Evolutionary conservation across 2,329 filamentous ascomycete species (phyloP).

Genomic region (Zasmidium angulare): DNA sequence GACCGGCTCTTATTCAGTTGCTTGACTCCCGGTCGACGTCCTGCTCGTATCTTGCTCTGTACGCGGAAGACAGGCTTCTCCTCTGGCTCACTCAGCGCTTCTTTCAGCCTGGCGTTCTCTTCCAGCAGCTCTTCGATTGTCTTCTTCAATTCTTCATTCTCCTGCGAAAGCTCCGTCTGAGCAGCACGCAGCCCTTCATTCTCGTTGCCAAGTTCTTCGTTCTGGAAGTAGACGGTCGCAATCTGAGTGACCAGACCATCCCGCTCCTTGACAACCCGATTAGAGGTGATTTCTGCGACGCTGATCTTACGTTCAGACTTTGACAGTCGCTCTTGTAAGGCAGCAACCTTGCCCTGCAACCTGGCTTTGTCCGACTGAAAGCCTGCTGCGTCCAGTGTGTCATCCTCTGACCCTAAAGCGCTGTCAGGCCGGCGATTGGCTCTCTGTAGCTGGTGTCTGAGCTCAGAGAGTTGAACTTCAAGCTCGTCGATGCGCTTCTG

Average conservation of each 20-base stretch:
- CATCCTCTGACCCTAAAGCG: constrained; percentile 48
- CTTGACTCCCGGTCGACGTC: not conserved
- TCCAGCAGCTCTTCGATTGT: constrained; percentile 40
- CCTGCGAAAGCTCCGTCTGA: constrained; percentile 66
- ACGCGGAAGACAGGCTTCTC: not conserved
- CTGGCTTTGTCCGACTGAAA: constrained; percentile 56
- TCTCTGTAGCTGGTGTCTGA: constrained; percentile 49
- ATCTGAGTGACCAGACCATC: constrained; percentile 65
- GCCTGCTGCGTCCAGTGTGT: constrained; percentile 38
- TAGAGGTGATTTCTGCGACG: constrained; percentile 63
- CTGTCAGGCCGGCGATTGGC: constrained; percentile 48
- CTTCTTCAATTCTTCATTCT: constrained; percentile 68
- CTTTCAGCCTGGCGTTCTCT: constrained; percentile 42
- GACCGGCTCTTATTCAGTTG: not conserved
- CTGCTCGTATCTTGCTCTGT: not conserved
- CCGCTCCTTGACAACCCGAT: constrained; percentile 62
- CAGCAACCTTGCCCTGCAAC: constrained; percentile 60
- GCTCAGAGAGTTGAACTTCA: constrained; percentile 60
- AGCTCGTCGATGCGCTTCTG: constrained; percentile 55
- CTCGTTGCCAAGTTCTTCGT: constrained; percentile 50
- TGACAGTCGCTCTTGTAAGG: constrained; percentile 62
- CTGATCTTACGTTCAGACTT: constrained; percentile 62
- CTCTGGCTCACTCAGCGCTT: constrained; percentile 23
- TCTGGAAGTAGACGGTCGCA: constrained; percentile 59
- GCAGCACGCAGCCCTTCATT: constrained; percentile 56